These are phyloP conservation scores for Aspergillus hiratsukae DNA, from an alignment of 2,329 filamentous ascomycete genomes.

Conservation along the genomic window DNA sequence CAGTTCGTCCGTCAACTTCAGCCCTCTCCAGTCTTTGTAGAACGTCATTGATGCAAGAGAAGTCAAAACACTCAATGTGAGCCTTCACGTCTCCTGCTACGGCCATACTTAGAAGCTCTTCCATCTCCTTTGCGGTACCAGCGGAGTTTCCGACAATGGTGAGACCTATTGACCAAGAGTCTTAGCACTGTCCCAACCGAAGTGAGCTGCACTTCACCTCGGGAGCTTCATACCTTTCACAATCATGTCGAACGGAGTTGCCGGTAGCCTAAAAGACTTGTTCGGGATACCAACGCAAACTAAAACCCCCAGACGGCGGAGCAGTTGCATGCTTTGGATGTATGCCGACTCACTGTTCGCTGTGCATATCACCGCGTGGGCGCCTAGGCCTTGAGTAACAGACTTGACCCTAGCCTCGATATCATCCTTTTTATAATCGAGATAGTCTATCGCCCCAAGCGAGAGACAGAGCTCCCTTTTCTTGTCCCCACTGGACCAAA, in stretches of 20 bases:
- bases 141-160: conserved; percentile 46
- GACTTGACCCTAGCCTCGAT: conserved; percentile 37
- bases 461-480: conserved; percentile 32
- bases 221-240: conserved; percentile 33
- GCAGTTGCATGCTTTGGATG: conserved; percentile 39
- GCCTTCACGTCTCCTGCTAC: conserved; percentile 39
- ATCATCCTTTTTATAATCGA: conserved; percentile 35
- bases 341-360: conserved; percentile 45
- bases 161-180: conserved; percentile 24
- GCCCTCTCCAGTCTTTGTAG: conserved; percentile 32
- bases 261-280: conserved; percentile 40
- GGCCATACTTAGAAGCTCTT: conserved; percentile 43
- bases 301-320: conserved; percentile 44
- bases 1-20: conserved; percentile 36
- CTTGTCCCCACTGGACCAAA: conserved; percentile 25
- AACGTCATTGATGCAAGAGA: conserved; percentile 32
- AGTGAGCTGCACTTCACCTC: not conserved
- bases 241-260: conserved; percentile 46
- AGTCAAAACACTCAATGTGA: conserved; percentile 33
- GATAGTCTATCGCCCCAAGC: conserved; percentile 29
- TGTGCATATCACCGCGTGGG: conserved; percentile 45
- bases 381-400: conserved; percentile 41
- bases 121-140: conserved; percentile 43
- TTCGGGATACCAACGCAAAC: conserved; percentile 47
- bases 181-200: conserved; percentile 2